A percentile compares a stretch with the other conserved stretches of the same genome.
phyloP scores from a whole-genome alignment of 345 rosid species.

The Balakata baccata region DNA sequence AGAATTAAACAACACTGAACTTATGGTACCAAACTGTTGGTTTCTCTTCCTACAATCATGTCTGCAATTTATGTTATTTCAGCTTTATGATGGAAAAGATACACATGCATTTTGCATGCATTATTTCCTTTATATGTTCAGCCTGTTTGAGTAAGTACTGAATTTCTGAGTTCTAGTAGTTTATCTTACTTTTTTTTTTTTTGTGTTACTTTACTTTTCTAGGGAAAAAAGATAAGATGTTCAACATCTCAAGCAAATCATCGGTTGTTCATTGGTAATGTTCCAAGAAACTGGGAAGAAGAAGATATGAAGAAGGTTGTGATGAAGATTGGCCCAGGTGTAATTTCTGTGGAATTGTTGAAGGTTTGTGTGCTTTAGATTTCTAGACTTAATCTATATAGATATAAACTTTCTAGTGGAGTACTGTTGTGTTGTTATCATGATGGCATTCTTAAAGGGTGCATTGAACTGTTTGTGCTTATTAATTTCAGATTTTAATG shows the following conservation, averaged over 20 bases:
- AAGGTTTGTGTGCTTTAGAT: constrained; percentile 22
- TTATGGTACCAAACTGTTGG: constrained; percentile 21
- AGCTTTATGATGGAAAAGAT: constrained; percentile 7
- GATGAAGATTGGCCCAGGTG: constrained; percentile 28
- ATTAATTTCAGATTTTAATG: constrained; percentile 9
- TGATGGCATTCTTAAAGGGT: neutral
- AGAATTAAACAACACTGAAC: constrained; percentile 28
- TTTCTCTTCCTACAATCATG: constrained; percentile 1
- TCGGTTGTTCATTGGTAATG: constrained; percentile 31
- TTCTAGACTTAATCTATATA: neutral
- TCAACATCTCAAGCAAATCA: constrained; percentile 27
- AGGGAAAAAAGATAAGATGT: constrained; percentile 28
- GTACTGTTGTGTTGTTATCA: neutral
- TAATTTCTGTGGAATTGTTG: constrained; percentile 26
- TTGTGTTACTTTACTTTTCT: neutral
- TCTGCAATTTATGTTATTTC: neutral
- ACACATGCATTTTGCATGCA: neutral
- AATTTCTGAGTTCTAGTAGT: constrained; percentile 8
- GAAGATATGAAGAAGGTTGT: constrained; percentile 31
- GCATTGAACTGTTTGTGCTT: neutral
- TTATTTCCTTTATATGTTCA: neutral
- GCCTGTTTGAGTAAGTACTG: neutral
- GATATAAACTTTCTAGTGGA: neutral
- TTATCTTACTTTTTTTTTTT: constrained; percentile 14
- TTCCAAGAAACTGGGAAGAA: constrained; percentile 32